Conservation (phyloP, 257 asterid species). For the Plectranthus barbatus region DNA sequence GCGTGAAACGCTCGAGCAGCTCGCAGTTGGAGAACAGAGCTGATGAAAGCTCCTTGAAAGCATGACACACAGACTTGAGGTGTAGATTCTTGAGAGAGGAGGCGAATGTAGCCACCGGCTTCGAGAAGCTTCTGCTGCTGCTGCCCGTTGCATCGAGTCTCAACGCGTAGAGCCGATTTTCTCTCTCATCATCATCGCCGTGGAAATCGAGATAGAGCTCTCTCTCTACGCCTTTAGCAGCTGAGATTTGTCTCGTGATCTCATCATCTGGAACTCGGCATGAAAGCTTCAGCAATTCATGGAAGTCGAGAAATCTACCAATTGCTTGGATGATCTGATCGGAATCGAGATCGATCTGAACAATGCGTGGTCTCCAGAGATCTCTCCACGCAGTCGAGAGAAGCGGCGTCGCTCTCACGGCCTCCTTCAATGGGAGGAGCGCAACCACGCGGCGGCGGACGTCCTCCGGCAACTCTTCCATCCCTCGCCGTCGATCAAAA, state of each 20-base stretch:
- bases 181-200: not conserved
- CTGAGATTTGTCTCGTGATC: not conserved
- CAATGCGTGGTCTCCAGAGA: not conserved
- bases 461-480: not conserved
- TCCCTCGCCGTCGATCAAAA: not conserved
- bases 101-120: not conserved
- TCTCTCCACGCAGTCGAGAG: not conserved
- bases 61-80: not conserved
- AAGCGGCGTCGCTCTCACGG: not conserved
- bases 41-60: not conserved
- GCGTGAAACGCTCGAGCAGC: not conserved
- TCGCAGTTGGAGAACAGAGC: not conserved
- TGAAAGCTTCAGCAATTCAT: not conserved
- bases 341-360: not conserved
- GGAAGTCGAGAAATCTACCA: not conserved
- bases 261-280: not conserved
- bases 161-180: not conserved
- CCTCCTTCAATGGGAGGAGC: not conserved
- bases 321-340: not conserved
- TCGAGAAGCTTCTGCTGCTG: too few species aligned
- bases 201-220: not conserved
- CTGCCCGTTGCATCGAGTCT: not conserved
- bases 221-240: not conserved
- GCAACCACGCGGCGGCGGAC: not conserved
- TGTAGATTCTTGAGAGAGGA: not conserved